phyloP scores from a whole-genome alignment of 2,329 filamentous ascomycete genomes.

The Cladophialophora carrionii region DNA sequence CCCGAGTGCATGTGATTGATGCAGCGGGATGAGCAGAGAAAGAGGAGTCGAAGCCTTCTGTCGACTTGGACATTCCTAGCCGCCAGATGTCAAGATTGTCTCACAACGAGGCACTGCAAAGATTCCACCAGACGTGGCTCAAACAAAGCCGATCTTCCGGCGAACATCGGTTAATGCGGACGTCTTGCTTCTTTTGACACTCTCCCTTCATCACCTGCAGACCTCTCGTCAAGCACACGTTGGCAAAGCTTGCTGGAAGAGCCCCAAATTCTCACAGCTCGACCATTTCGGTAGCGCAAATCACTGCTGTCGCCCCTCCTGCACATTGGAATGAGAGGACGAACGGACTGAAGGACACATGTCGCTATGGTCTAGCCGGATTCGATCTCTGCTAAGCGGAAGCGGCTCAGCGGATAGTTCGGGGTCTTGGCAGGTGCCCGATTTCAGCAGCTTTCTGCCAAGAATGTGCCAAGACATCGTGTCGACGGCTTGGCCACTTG shows the following conservation, averaged over 20 bases:
- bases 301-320: not conserved
- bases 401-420: not conserved
- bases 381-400: not conserved
- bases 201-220: no score
- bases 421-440: not conserved
- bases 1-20: no score
- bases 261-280: not conserved
- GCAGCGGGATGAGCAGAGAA: no score
- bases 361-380: not conserved
- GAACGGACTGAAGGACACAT: not conserved
- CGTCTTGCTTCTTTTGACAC: no score
- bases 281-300: not conserved
- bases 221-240: not conserved
- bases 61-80: no score
- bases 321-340: not conserved
- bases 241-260: not conserved
- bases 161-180: no score
- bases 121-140: no score
- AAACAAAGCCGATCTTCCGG: no score
- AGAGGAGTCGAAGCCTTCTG: no score
- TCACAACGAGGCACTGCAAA: no score
- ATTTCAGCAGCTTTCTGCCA: not conserved
- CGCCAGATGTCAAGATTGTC: no score
- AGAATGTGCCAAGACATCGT: not conserved
- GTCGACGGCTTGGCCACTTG: not conserved